A percentile compares a stretch with the other conserved stretches of the same genome.
phyloP scores from a whole-genome alignment of 2,329 filamentous ascomycete species.

The Epichloe sylvatica region DNA sequence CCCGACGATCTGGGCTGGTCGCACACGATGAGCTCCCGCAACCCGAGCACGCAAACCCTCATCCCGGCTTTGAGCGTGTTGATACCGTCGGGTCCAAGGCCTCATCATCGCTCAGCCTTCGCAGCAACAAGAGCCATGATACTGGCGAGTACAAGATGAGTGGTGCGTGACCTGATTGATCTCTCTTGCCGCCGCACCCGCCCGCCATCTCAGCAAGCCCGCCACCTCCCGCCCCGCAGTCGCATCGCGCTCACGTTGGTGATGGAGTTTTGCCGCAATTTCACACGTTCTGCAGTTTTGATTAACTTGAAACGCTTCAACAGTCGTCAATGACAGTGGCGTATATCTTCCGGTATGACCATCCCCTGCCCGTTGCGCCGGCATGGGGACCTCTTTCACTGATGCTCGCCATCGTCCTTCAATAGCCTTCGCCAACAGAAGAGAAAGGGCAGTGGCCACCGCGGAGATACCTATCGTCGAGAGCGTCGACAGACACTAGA shows the following conservation, averaged over 20 bases:
- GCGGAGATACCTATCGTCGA: slow-evolving; percentile 36
- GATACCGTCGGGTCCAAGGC: slow-evolving; percentile 49
- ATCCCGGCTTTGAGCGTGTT: slow-evolving; percentile 43
- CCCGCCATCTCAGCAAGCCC: too few species aligned
- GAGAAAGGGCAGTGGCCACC: slow-evolving; percentile 64
- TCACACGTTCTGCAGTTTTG: background rate
- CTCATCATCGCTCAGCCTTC: slow-evolving; percentile 48
- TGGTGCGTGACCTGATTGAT: slow-evolving; percentile 37
- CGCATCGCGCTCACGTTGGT: background rate
- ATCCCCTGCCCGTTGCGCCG: background rate
- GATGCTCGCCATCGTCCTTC: slow-evolving; percentile 1
- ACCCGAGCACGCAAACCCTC: slow-evolving; percentile 21
- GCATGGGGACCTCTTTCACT: background rate
- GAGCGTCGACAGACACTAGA: slow-evolving; percentile 39
- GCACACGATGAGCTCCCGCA: slow-evolving; percentile 40
- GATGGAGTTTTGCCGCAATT: slow-evolving; percentile 11
- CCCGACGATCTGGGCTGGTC: slow-evolving; percentile 39
- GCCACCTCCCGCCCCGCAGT: background rate
- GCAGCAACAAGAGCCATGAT: slow-evolving; percentile 45
- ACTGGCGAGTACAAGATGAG: slow-evolving; percentile 68
- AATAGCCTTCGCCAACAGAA: slow-evolving; percentile 73
- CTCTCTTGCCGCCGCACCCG: slow-evolving; percentile 1
- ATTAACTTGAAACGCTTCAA: slow-evolving; percentile 1
- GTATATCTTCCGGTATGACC: slow-evolving; percentile 74
- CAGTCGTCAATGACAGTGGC: slow-evolving; percentile 91